Evolutionary conservation across 202 grass and related monocot species (phyloP), one percentile per base, ranked within the genome.

Genomic region (Setaria italica): DNA sequence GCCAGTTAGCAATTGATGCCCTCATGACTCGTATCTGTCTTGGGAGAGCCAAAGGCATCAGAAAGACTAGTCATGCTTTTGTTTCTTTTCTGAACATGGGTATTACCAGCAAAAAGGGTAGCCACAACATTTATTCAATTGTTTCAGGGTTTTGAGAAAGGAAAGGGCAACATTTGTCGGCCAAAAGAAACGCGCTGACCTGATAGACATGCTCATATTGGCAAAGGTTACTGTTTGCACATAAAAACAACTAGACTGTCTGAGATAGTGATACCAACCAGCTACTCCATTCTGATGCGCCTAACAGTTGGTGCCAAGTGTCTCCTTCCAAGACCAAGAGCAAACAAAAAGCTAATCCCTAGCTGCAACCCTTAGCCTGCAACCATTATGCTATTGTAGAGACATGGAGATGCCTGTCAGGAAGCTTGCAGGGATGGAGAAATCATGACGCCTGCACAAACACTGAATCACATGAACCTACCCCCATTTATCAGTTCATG

Each of bases 301-400:
- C n/a, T 84, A 57, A 55, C 19, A 71, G 42, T 14, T 63, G 84
- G 71, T 64, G 68, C 45, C 41, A 57, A 72, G 33, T 64, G 56
- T 33, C 45, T 64, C 32, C 56, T 76, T 55, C 58, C 11, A 62
- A 63, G 45, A 65, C 8, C 57, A 72, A 25, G 25, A 25, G 25
- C 25, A 25, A 25, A 20, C 25, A 48, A 42, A 82, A 79, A 66
- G 15, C 53, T 67, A 54, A 53, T 3, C 55, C 76, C 39, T 78
- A 76, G 53, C 19, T 42, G 57, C 57, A 17, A 62, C 15, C 16
- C 39, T 15, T 9, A 48, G 46, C 19, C 58, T 56, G 65, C 19
- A 62, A 32, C 25, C 35, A 77, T 69, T 77, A 34, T 30, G 65
- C 43, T 54, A 43, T 33, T 80, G 33, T 42, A 39, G 29, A 29